These are phyloP conservation scores for Venturia nashicola DNA, from an alignment of 2,329 filamentous ascomycete species.

Conservation along the genomic window DNA sequence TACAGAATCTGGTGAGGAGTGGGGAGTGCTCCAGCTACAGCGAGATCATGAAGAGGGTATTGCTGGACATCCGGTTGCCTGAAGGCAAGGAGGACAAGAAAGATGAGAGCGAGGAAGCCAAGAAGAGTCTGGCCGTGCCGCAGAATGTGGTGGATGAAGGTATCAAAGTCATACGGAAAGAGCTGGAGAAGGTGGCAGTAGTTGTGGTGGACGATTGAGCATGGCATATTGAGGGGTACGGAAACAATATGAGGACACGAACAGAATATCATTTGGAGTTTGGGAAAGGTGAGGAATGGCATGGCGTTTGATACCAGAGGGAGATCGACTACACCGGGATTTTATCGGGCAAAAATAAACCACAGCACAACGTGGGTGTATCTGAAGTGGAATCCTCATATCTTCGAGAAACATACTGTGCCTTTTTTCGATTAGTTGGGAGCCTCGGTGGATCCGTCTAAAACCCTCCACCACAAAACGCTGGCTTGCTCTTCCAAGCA, in stretches of 20 bases:
- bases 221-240: not conserved
- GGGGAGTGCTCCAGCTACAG: slow-evolving; percentile 45
- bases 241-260: not conserved
- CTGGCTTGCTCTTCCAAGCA: no score
- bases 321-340: not conserved
- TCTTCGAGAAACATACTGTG: no score
- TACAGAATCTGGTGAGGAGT: slow-evolving; percentile 43
- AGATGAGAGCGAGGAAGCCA: slow-evolving; percentile 25
- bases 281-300: not conserved
- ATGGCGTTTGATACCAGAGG: not conserved
- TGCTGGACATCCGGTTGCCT: slow-evolving; percentile 18
- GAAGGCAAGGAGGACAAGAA: slow-evolving; percentile 16
- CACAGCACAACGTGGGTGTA: not conserved
- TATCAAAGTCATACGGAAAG: slow-evolving; percentile 37
- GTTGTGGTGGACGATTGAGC: slow-evolving; percentile 25
- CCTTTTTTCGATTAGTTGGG: no score
- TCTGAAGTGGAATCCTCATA: not conserved
- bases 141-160: slow-evolving; percentile 37
- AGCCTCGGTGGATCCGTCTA: no score
- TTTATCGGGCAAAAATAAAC: not conserved
- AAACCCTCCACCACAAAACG: no score
- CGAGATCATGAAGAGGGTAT: slow-evolving; percentile 42
- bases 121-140: slow-evolving; percentile 32
- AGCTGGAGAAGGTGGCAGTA: slow-evolving; percentile 38
- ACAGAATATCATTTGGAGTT: not conserved